These are phyloP conservation scores for Chrysanthemum makinoi DNA, from an alignment of 129 eudicot species.

Conservation along the genomic window DNA sequence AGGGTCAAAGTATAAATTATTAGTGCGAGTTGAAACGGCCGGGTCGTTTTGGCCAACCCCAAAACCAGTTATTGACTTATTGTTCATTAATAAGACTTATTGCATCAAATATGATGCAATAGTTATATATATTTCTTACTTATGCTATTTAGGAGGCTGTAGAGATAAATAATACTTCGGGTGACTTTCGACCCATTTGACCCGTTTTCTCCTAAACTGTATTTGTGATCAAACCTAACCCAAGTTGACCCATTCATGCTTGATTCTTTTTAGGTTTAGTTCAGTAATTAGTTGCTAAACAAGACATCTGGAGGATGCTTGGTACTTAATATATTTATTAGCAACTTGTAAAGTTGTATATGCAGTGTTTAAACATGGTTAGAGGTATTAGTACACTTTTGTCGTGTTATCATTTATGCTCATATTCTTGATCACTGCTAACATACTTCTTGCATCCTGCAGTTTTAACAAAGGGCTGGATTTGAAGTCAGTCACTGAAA, in stretches of 20 bases:
- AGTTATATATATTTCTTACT: background rate
- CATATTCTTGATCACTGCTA: background rate
- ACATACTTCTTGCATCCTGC: slow-evolving; percentile 20
- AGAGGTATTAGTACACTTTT: background rate
- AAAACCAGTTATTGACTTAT: background rate
- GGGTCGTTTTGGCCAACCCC: background rate
- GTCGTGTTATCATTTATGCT: slow-evolving; percentile 1
- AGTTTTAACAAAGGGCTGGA: slow-evolving; percentile 55
- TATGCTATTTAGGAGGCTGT: background rate
- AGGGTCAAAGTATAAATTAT: background rate
- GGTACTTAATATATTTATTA: background rate
- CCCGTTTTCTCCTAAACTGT: too few relatives aligned
- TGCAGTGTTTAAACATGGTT: background rate
- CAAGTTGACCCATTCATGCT: background rate
- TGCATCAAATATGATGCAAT: background rate
- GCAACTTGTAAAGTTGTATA: background rate
- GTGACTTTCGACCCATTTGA: background rate
- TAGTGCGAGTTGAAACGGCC: background rate
- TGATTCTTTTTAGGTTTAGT: background rate
- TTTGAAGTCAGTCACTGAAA: slow-evolving; percentile 37
- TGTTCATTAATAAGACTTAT: background rate
- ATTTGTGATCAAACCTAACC: background rate
- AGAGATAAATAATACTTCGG: background rate
- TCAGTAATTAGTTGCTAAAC: background rate
- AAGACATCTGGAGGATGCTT: background rate